A percentile compares a stretch with the other conserved stretches of the same genome.
These are phyloP conservation scores for Termitomyces eurrhizus DNA, from an alignment of 768 basidiomycete species.

Conservation along the genomic window DNA sequence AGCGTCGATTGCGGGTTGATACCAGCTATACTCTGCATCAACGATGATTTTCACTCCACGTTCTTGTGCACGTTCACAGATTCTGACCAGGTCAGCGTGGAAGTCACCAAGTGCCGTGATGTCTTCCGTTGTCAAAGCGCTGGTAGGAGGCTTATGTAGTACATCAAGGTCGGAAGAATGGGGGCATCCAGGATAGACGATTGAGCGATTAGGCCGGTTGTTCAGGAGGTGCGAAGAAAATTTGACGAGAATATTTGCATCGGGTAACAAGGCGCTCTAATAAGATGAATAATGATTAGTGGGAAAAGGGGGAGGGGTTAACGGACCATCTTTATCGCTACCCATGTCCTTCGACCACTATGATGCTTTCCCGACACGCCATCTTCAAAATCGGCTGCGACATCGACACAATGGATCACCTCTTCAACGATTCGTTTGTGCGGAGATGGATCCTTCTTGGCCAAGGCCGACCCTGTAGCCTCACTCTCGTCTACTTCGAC, in stretches of 20 bases:
- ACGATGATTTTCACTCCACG: conserved; percentile 68
- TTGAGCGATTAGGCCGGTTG: conserved; percentile 30
- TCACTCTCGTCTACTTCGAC: conserved; percentile 76
- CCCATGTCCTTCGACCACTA: conserved; percentile 63
- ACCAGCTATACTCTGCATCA: conserved; percentile 83
- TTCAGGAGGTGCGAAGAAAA: conserved; percentile 56
- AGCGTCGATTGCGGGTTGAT: conserved; percentile 83
- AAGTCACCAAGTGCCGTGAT: conserved; percentile 57
- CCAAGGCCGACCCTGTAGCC: conserved; percentile 27
- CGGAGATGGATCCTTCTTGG: conserved; percentile 23
- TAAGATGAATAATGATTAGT: background rate
- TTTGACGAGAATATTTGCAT: conserved; percentile 54
- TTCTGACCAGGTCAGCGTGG: conserved; percentile 53
- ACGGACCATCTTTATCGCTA: conserved; percentile 80
- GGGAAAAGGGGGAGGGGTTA: background rate
- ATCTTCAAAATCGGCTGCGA: conserved; percentile 80
- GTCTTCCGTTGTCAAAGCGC: conserved; percentile 48
- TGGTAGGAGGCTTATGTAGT: conserved; percentile 26
- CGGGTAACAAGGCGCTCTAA: conserved; percentile 68
- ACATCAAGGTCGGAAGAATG: conserved; percentile 54
- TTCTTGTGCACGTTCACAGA: conserved; percentile 61
- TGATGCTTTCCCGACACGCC: conserved; percentile 19
- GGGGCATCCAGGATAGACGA: conserved; percentile 72
- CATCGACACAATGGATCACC: conserved; percentile 71
- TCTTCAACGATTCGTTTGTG: conserved; percentile 71